These are phyloP conservation scores for Backusella parvicylindrica DNA, from an alignment of 192 early-diverging fungal species.

Conservation along the genomic window DNA sequence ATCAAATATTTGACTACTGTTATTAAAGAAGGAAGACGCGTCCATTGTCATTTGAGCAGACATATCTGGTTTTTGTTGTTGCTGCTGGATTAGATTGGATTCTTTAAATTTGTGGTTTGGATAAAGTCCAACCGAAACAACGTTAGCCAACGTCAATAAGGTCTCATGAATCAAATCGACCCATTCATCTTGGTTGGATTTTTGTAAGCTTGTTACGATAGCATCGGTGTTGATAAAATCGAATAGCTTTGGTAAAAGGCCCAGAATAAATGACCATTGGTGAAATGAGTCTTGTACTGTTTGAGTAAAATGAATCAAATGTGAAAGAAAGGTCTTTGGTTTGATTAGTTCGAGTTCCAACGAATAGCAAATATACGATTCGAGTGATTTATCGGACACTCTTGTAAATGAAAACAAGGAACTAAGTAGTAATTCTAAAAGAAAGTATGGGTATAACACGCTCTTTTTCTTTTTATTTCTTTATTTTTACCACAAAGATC, in stretches of 20 bases:
- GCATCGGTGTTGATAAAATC: neutral
- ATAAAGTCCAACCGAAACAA: conserved; percentile 12
- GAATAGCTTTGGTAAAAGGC: conserved; percentile 3
- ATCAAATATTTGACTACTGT: conserved; percentile 6
- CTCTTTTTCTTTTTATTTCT: neutral
- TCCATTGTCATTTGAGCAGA: neutral
- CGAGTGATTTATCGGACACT: conserved; percentile 15
- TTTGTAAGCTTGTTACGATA: neutral
- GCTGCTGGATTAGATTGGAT: neutral
- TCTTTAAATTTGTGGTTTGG: neutral
- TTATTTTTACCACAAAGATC: conserved; percentile 21
- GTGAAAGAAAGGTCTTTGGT: neutral
- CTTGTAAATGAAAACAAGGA: conserved; percentile 20
- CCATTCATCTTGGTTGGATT: neutral
- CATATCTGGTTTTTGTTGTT: neutral
- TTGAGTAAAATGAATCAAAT: neutral
- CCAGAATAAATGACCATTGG: conserved; percentile 26
- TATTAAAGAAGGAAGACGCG: conserved; percentile 6
- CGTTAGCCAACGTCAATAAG: neutral
- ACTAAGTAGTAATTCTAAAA: conserved; percentile 18
- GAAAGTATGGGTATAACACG: neutral
- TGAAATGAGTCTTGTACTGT: conserved; percentile 9
- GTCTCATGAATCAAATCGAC: neutral
- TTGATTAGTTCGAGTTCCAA: conserved; percentile 7
- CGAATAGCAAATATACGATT: conserved; percentile 26